These are phyloP conservation scores for Xylaria bambusicola DNA, from an alignment of 495 filamentous ascomycete species.

Conservation along the genomic window DNA sequence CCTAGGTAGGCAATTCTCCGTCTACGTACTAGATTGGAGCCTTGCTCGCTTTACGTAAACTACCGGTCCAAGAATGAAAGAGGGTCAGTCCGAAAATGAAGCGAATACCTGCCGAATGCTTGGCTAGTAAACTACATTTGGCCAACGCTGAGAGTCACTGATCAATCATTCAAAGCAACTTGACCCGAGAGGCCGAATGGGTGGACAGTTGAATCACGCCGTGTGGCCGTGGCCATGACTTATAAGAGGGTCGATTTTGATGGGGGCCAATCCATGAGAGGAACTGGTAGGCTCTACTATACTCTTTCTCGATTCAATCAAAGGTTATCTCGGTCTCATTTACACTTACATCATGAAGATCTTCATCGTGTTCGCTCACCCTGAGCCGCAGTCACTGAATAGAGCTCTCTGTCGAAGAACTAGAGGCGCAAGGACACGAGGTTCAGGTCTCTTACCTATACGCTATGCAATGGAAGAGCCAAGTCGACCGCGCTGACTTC, in stretches of 20 bases:
- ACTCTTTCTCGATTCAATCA: neutral
- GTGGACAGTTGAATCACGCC: no score
- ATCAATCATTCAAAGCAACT: neutral
- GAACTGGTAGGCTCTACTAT: neutral
- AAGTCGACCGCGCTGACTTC: slow-evolving; percentile 9
- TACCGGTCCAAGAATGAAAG: neutral
- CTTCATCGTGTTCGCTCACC: slow-evolving; percentile 1
- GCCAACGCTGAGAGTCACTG: neutral
- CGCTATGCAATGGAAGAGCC: slow-evolving; percentile 9
- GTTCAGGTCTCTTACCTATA: neutral
- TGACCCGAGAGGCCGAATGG: neutral
- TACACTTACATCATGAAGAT: neutral
- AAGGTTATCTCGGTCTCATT: neutral
- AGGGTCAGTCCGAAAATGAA: neutral
- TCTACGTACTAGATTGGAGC: no score
- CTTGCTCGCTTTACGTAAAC: neutral
- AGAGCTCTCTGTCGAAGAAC: neutral
- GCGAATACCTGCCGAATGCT: slow-evolving; percentile 4
- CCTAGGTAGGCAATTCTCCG: no score
- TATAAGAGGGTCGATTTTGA: no score
- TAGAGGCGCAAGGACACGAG: neutral
- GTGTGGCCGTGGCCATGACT: no score
- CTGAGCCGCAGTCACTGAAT: slow-evolving; percentile 3
- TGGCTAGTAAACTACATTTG: neutral
- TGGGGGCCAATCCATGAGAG: no score